Base-by-base conservation (phyloP, 2,329 filamentous ascomycete species). In the Monilinia polystroma region DNA sequence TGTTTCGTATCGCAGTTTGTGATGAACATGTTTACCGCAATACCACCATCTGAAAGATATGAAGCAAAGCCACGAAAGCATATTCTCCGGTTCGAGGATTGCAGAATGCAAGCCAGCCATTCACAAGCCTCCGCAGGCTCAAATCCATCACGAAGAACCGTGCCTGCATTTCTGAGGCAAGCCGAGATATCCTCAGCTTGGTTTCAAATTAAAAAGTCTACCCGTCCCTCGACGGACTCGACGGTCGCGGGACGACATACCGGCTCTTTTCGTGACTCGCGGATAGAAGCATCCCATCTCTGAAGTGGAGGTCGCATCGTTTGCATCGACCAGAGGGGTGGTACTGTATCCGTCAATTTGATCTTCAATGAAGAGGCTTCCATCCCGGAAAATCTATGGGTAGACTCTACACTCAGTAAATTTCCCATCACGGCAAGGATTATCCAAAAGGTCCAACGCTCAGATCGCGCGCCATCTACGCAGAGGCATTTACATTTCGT, bases 141-240 rank as follows among this genome's bases (percentile, higher is more conserved):
- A 26, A 20, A 47, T 54, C 14, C 63, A 41, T 65, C 35, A 43
- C n/a, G 51, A 32, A 52, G 29, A 63, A 14, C n/a, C n/a, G 54
- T 43, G 43, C 35, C 54, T 52, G 45, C 43, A 65, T 60, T 62
- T 68, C 67, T 70, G 71, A 72, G 64, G 70, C 71, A 70, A 69
- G 66, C 68, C 70, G 70, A 72, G 68, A 59, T 66, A 55, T 67
- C 71, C 72, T 72, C 71, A 73, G 70, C 65, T 47, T 56, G 59
- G 72, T 73, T 73, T 73, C 72, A 73, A 35, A 23, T 72, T 57
- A 59, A 69, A n/a, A 43, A 23, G 23, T n/a, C 14, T 26, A 52
- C 26, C 41, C 43, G 43, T 49, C 51, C 43, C 53, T 49, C 53
- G 14, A 23, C 51, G 45, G 45, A 66, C 32, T 45, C 7, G 63